A percentile compares a stretch with the other conserved stretches of the same genome.
These are phyloP conservation scores for Didymella keratinophila DNA, from an alignment of 2,329 filamentous ascomycete genomes.

Conservation along the genomic window DNA sequence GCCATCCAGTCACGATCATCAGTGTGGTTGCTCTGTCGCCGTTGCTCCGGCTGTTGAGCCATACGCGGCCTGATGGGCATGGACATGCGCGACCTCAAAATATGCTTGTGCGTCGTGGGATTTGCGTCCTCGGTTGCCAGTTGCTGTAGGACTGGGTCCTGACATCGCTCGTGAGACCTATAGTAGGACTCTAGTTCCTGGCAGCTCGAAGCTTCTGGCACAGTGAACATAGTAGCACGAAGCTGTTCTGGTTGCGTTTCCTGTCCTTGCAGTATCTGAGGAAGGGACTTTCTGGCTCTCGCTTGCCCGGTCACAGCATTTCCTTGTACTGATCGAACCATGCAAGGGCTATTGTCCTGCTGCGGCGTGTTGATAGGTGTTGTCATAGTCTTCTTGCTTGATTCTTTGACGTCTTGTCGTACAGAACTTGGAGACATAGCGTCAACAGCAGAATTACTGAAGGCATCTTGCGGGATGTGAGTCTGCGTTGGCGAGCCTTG, in stretches of 20 bases:
- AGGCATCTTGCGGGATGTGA: neutral
- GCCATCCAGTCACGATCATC: conserved; percentile 21
- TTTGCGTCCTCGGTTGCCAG: neutral
- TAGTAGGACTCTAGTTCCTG: conserved; percentile 10
- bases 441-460: neutral
- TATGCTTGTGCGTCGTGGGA: neutral
- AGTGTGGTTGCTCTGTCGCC: conserved; percentile 16
- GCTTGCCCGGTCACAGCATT: neutral
- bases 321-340: too few species aligned
- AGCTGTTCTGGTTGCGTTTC: neutral
- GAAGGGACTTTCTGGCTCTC: neutral
- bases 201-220: neutral
- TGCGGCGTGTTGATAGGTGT: neutral
- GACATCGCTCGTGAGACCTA: neutral
- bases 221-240: neutral
- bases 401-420: neutral
- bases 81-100: neutral
- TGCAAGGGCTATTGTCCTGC: neutral
- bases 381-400: neutral
- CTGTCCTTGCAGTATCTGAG: neutral
- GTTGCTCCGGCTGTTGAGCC: neutral
- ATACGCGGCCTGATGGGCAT: neutral
- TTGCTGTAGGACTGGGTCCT: neutral
- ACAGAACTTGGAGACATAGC: neutral
- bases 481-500: neutral